Conservation (phyloP, 371 early-diverging fungal species). For the Funneliformis caledonium region DNA sequence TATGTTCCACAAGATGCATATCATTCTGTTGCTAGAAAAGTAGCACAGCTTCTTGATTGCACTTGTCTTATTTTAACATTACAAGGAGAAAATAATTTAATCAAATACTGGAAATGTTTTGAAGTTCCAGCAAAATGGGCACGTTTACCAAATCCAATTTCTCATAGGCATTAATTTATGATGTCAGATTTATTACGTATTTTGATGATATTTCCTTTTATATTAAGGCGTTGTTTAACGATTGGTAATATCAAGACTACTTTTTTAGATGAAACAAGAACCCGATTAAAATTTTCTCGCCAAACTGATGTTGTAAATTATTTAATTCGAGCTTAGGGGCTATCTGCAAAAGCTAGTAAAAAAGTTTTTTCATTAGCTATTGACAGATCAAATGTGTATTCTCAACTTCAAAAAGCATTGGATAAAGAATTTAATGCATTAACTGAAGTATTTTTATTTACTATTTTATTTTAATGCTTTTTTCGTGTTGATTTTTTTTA, state of each 20-base stretch:
- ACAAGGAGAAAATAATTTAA: background rate
- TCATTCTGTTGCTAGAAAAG: background rate
- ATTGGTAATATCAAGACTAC: background rate
- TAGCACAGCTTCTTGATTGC: background rate
- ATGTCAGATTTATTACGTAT: background rate
- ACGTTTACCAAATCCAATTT: slow-evolving; percentile 2
- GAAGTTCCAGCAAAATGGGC: background rate
- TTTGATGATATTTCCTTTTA: slow-evolving; percentile 9
- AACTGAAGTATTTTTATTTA: background rate
- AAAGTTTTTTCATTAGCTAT: background rate
- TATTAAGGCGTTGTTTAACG: background rate
- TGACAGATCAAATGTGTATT: background rate
- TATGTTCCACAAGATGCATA: background rate
- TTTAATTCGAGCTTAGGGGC: background rate
- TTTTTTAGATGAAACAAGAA: slow-evolving; percentile 10
- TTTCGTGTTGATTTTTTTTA: background rate
- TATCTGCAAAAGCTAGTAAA: background rate
- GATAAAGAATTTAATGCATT: background rate
- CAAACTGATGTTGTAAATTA: background rate
- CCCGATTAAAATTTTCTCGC: too few relatives aligned
- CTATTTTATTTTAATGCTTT: background rate
- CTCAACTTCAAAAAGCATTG: background rate
- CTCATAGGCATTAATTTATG: background rate
- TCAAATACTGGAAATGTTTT: slow-evolving; percentile 2
- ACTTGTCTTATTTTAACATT: background rate